Conservation (phyloP, 169 alveolate species). For the Eimeria maxima region DNA sequence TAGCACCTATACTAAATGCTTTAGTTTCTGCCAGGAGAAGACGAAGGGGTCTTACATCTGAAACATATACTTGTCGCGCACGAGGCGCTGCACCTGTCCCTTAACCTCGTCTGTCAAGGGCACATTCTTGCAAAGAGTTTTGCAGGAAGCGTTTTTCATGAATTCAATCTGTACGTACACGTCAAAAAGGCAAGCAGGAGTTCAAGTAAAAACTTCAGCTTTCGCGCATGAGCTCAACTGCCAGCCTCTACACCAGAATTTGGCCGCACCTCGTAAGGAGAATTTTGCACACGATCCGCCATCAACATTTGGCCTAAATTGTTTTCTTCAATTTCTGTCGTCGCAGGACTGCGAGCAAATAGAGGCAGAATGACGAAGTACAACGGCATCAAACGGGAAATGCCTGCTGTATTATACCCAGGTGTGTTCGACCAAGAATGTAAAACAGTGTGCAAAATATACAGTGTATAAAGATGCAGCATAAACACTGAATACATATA, state of each 20-base stretch:
- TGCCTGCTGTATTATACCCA: not conserved
- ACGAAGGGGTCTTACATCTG: constrained; percentile 47
- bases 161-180: constrained; percentile 48
- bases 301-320: constrained; percentile 80
- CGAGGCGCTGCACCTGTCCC: constrained; percentile 64
- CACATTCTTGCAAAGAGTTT: constrained; percentile 63
- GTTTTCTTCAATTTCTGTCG: constrained; percentile 64
- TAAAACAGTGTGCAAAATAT: not conserved
- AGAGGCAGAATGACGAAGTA: not conserved
- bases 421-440: not conserved
- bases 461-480: not conserved
- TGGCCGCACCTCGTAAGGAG: constrained; percentile 79
- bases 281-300: constrained; percentile 79
- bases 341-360: constrained; percentile 40
- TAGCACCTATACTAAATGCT: too few relatives aligned
- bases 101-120: constrained; percentile 10
- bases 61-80: constrained; percentile 63
- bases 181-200: not conserved
- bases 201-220: not conserved
- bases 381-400: not conserved
- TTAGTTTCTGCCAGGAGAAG: too few relatives aligned
- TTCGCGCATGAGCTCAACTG: too few relatives aligned
- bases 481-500: not conserved
- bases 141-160: constrained; percentile 59
- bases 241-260: not conserved